phyloP scores from a whole-genome alignment of 1,284 basidiomycete species.

The Trichosporon sp. region DNA sequence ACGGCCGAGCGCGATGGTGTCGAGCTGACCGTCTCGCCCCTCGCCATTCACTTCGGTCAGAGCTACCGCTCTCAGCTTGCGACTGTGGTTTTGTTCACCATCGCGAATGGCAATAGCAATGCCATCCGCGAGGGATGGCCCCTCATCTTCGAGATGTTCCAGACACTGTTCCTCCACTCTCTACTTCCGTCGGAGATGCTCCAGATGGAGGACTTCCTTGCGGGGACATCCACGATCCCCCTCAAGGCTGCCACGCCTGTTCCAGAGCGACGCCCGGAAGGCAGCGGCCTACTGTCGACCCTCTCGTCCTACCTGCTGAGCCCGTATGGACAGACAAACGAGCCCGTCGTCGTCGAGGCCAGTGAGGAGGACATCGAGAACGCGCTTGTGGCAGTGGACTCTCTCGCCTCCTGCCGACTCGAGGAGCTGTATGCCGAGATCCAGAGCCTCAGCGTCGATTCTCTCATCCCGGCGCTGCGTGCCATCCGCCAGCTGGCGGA shows the following conservation, averaged over 20 bases:
- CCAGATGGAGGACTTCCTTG: constrained; percentile 96
- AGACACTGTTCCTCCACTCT: constrained; percentile 90
- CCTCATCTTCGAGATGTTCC: constrained; percentile 96
- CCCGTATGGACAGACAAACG: constrained; percentile 70
- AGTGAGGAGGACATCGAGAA: constrained; percentile 87
- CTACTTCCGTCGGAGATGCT: constrained; percentile 80
- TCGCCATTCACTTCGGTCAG: constrained; percentile 89
- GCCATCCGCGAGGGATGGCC: constrained; percentile 91
- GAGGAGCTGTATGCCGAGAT: constrained; percentile 93
- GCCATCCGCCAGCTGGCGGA: constrained; percentile 87
- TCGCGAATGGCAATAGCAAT: constrained; percentile 94
- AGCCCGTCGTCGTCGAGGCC: constrained; percentile 64
- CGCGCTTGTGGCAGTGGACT: constrained; percentile 91
- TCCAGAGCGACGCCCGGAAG: constrained; percentile 64
- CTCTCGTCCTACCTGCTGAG: constrained; percentile 95
- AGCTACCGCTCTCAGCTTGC: constrained; percentile 95
- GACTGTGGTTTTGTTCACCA: constrained; percentile 94
- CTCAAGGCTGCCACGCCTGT: constrained; percentile 67
- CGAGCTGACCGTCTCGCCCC: constrained; percentile 77
- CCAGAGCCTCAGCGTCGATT: constrained; percentile 69
- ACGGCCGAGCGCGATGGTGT: constrained; percentile 89
- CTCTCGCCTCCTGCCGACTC: constrained; percentile 84
- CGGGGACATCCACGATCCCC: constrained; percentile 81
- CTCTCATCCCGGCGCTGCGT: constrained; percentile 72
- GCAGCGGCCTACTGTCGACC: constrained; percentile 87